phyloP scores from a whole-genome alignment of 2,329 filamentous ascomycete species.

The Talaromyces verruculosus region DNA sequence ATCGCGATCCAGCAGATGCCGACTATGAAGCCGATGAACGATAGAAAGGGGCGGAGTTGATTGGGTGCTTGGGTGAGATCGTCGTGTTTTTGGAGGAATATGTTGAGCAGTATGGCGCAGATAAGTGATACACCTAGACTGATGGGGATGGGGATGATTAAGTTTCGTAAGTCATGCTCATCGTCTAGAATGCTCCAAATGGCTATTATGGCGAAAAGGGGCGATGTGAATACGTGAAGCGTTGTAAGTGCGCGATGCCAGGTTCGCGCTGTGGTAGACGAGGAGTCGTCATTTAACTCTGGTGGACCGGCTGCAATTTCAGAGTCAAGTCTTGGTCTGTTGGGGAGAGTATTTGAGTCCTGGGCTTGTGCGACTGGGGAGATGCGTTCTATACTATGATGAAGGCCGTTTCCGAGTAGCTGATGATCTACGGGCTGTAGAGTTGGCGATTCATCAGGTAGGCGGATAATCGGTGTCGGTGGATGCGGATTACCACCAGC shows the following conservation, averaged over 20 bases:
- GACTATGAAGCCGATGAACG: constrained; percentile 86
- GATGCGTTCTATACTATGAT: not conserved
- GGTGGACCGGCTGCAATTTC: constrained; percentile 37
- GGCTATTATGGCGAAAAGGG: constrained; percentile 76
- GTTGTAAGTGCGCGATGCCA: constrained; percentile 93
- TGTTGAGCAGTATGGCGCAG: constrained; percentile 64
- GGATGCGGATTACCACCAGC: constrained; percentile 30
- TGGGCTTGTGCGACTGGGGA: not conserved
- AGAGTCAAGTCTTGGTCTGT: constrained; percentile 39
- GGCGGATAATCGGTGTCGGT: constrained; percentile 30
- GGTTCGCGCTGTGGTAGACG: constrained; percentile 44
- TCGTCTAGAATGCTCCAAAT: constrained; percentile 62
- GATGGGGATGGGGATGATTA: constrained; percentile 60
- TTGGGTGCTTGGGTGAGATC: constrained; percentile 62
- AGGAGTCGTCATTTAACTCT: constrained; percentile 25
- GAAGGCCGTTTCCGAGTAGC: not conserved
- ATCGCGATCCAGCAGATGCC: constrained; percentile 95
- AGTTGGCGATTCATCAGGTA: constrained; percentile 41
- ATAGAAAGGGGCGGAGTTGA: constrained; percentile 73
- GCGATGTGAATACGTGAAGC: constrained; percentile 82
- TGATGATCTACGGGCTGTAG: constrained; percentile 27
- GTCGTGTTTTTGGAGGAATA: constrained; percentile 55
- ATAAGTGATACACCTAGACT: constrained; percentile 69
- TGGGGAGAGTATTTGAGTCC: not conserved
- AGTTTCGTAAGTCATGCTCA: constrained; percentile 51